Conservation (phyloP, 2,329 filamentous ascomycete species). For the Cadophora sp. region DNA sequence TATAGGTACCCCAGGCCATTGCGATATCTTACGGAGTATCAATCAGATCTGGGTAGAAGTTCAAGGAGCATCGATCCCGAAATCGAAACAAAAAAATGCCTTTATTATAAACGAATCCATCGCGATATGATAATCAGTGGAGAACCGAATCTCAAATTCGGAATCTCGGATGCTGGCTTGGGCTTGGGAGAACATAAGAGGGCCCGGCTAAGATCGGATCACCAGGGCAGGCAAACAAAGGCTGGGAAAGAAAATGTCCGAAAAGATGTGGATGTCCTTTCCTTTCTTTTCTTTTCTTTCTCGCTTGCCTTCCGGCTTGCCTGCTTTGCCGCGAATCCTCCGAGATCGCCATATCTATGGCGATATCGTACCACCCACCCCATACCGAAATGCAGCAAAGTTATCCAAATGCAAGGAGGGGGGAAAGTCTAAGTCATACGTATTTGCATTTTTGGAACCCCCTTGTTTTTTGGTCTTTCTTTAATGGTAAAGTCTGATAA, state of each 20-base stretch:
- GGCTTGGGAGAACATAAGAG: not conserved
- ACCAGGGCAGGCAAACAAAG: too few species aligned
- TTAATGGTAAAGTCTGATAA: not conserved
- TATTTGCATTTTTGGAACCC: conserved; percentile 1
- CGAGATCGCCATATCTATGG: conserved; percentile 14
- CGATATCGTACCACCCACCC: not conserved
- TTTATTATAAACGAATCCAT: not conserved
- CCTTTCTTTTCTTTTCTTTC: too few species aligned
- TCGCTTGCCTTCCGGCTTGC: not conserved
- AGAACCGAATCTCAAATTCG: not conserved
- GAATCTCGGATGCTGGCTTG: not conserved
- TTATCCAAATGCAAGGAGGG: too few species aligned
- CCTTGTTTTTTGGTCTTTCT: not conserved
- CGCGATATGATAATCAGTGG: not conserved
- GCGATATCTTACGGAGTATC: not conserved
- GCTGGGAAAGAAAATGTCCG: not conserved
- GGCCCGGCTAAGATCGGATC: too few species aligned
- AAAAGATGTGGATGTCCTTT: too few species aligned
- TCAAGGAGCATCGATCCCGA: too few species aligned
- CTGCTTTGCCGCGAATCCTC: conserved; percentile 8
- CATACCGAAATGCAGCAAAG: not conserved
- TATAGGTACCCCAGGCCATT: not conserved
- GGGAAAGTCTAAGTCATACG: not conserved
- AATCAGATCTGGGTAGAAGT: too few species aligned
- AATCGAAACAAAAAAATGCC: too few species aligned